phyloP scores from a whole-genome alignment of 371 early-diverging fungal species.

The Mucor velutinosus region DNA sequence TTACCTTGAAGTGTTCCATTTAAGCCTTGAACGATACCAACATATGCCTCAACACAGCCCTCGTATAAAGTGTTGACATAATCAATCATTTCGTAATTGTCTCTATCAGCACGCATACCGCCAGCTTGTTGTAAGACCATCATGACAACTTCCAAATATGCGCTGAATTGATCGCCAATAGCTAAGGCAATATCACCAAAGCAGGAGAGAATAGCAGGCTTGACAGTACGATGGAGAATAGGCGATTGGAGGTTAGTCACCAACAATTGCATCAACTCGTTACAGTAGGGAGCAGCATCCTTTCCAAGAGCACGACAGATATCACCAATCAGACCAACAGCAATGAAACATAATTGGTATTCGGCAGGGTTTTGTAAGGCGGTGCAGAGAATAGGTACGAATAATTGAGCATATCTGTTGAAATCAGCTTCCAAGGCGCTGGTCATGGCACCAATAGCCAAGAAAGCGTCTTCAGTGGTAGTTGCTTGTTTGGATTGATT shows the following conservation, averaged over 20 bases:
- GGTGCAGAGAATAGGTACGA: constrained; percentile 78
- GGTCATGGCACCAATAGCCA: constrained; percentile 86
- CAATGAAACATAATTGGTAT: constrained; percentile 85
- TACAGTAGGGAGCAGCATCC: constrained; percentile 73
- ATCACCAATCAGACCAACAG: constrained; percentile 95
- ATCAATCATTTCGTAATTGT: constrained; percentile 80
- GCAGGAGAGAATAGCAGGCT: constrained; percentile 91
- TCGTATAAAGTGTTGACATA: constrained; percentile 84
- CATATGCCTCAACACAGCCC: constrained; percentile 92
- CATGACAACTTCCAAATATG: constrained; percentile 83
- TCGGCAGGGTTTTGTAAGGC: constrained; percentile 91
- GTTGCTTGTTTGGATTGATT: constrained; percentile 78
- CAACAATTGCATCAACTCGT: constrained; percentile 84
- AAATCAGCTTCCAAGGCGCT: constrained; percentile 83
- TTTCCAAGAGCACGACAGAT: constrained; percentile 87
- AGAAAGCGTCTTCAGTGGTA: constrained; percentile 91
- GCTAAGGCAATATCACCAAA: constrained; percentile 98
- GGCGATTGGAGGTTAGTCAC: constrained; percentile 74
- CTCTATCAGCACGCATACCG: constrained; percentile 63
- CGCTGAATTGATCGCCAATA: constrained; percentile 85
- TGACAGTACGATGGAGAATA: constrained; percentile 81
- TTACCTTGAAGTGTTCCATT: constrained; percentile 51
- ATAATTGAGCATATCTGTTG: constrained; percentile 80
- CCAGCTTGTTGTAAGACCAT: constrained; percentile 85
- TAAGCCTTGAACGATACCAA: constrained; percentile 93